Percentiles rank a stretch among this genome's conserved stretches.
Conservation (phyloP, 129 eudicot species). For the Artemisia annua region DNA sequence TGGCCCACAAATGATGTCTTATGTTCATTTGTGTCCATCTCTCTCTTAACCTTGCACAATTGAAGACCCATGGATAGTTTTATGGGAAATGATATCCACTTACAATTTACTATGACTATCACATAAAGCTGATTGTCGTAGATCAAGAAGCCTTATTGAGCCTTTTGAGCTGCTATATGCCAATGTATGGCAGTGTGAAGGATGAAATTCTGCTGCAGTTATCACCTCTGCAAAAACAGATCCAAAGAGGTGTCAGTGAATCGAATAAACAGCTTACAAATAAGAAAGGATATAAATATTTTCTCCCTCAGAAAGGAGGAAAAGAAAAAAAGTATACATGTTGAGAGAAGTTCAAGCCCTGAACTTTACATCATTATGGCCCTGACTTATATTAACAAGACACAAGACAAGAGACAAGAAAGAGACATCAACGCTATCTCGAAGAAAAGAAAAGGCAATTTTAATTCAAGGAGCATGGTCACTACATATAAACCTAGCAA, state of each 20-base stretch:
- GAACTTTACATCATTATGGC: too few relatives aligned
- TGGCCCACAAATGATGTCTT: not conserved
- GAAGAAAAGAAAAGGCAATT: too few relatives aligned
- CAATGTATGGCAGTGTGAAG: conserved; percentile 9
- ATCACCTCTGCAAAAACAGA: conserved; percentile 8
- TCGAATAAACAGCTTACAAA: not conserved
- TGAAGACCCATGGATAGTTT: not conserved
- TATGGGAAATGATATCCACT: not conserved
- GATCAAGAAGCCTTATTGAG: conserved; percentile 12
- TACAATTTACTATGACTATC: conserved; percentile 7
- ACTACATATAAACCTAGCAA: too few relatives aligned
- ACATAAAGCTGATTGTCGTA: conserved; percentile 10
- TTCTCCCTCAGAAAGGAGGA: conserved; percentile 1
- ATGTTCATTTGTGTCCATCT: not conserved
- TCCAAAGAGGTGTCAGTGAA: not conserved
- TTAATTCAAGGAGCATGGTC: too few relatives aligned
- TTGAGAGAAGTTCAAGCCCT: not conserved
- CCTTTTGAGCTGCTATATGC: conserved; percentile 13
- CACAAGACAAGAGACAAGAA: too few relatives aligned
- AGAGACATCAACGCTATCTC: too few relatives aligned
- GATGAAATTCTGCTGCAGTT: conserved; percentile 12
- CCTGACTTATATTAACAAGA: too few relatives aligned
- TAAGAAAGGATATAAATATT: not conserved
- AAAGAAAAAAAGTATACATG: not conserved
- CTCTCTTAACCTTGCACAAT: not conserved